These are phyloP conservation scores for Aureobasidium sp. DNA, from an alignment of 2,329 filamentous ascomycete genomes.

Conservation along the genomic window DNA sequence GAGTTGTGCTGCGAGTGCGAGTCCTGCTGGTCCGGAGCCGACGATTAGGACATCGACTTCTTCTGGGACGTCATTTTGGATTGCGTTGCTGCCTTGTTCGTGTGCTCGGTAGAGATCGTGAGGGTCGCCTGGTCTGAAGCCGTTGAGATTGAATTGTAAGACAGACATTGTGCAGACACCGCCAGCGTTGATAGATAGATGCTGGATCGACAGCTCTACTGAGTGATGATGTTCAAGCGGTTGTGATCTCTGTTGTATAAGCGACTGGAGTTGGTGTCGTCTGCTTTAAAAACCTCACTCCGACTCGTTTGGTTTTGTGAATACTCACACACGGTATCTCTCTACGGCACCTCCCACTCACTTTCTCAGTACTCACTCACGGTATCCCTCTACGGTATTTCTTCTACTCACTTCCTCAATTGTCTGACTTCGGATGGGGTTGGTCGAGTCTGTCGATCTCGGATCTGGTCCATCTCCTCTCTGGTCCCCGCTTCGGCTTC, in stretches of 20 bases:
- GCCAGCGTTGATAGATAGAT: no score
- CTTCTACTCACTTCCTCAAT: neutral
- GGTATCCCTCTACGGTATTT: no score
- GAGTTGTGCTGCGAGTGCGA: conserved; percentile 45
- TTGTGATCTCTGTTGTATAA: neutral
- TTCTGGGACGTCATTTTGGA: conserved; percentile 24
- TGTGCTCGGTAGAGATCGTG: conserved; percentile 20
- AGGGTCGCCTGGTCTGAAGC: conserved; percentile 27
- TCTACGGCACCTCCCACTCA: no score
- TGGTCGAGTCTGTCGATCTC: neutral
- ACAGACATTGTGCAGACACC: neutral
- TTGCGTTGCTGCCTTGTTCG: conserved; percentile 15
- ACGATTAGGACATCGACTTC: conserved; percentile 41
- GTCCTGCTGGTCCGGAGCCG: conserved; percentile 41
- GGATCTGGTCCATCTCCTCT: neutral
- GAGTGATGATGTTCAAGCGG: neutral
- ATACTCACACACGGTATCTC: no score
- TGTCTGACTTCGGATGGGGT: neutral
- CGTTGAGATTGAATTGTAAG: conserved; percentile 29
- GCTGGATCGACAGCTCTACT: neutral
- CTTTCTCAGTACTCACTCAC: no score
- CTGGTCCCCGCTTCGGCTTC: conserved; percentile 1
- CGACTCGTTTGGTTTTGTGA: neutral
- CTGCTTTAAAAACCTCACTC: neutral
- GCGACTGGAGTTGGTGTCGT: neutral